A percentile compares a stretch with the other conserved stretches of the same genome.
These are phyloP conservation scores for Fusarium drepaniforme DNA, from an alignment of 2,329 filamentous ascomycete species.

Conservation along the genomic window DNA sequence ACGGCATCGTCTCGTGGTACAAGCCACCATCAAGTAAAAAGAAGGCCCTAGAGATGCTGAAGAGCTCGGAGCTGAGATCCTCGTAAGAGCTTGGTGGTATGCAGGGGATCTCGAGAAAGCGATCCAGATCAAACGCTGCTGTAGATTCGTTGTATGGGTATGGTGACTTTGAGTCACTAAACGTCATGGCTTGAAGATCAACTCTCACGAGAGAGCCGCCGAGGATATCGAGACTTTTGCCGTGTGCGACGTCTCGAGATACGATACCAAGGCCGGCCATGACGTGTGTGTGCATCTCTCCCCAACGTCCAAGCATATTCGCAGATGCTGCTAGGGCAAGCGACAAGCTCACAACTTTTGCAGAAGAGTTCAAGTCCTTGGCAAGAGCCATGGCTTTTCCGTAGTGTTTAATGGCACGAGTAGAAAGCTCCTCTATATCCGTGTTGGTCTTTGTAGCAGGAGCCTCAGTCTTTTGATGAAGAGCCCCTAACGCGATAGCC, in stretches of 20 bases:
- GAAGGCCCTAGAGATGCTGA: background rate
- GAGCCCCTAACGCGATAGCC: slow-evolving; percentile 43
- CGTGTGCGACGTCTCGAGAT: background rate
- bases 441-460: background rate
- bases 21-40: background rate
- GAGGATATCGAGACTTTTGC: background rate
- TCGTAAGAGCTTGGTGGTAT: background rate
- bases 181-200: slow-evolving; percentile 45
- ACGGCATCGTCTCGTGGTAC: background rate
- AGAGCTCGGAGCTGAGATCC: background rate
- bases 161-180: slow-evolving; percentile 38
- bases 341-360: slow-evolving; percentile 38
- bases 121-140: slow-evolving; percentile 3
- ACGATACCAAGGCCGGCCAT: slow-evolving; percentile 41
- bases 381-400: slow-evolving; percentile 40
- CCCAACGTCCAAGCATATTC: slow-evolving; percentile 40
- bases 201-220: slow-evolving; percentile 32
- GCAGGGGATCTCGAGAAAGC: background rate
- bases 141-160: slow-evolving; percentile 35
- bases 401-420: slow-evolving; percentile 39
- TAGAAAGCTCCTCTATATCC: slow-evolving; percentile 2
- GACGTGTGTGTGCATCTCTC: slow-evolving; percentile 43
- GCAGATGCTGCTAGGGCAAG: slow-evolving; percentile 42
- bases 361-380: slow-evolving; percentile 32
- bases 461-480: slow-evolving; percentile 36